Evolutionary conservation across 2,329 filamentous ascomycete species (phyloP).

Genomic region (Celoporthe dispersa): DNA sequence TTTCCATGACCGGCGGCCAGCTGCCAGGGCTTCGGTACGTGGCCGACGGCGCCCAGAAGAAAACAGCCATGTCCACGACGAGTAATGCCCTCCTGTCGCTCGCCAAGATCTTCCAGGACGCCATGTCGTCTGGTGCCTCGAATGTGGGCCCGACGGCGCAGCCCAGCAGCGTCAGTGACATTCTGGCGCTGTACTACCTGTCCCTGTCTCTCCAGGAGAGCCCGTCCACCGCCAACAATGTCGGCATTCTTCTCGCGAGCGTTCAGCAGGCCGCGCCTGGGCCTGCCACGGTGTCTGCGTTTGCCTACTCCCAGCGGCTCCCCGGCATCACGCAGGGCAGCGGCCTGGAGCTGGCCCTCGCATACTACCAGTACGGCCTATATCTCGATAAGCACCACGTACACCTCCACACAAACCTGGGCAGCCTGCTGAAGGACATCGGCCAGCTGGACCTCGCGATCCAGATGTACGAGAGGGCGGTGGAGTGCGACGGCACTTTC

Average conservation of each 20-base stretch:
- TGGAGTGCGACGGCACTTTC: constrained; percentile 89
- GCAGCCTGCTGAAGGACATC: constrained; percentile 93
- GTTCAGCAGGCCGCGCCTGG: constrained; percentile 71
- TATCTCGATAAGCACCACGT: constrained; percentile 86
- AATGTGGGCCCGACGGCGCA: constrained; percentile 60
- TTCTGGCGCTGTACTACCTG: constrained; percentile 91
- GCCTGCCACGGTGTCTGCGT: constrained; percentile 33
- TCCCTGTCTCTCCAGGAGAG: constrained; percentile 94
- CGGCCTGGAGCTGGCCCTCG: constrained; percentile 83
- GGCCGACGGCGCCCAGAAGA: constrained; percentile 70
- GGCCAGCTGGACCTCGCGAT: constrained; percentile 91
- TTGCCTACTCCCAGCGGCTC: constrained; percentile 50
- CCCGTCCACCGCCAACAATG: constrained; percentile 96
- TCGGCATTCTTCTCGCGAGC: constrained; percentile 93
- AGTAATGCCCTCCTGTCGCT: constrained; percentile 94
- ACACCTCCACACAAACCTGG: constrained; percentile 94
- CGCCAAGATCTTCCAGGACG: constrained; percentile 97
- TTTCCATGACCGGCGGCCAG: constrained; percentile 70
- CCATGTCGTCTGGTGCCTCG: constrained; percentile 76
- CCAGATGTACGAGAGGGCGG: constrained; percentile 95
- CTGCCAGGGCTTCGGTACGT: constrained; percentile 80
- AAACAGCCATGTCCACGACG: constrained; percentile 86
- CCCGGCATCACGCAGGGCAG: constrained; percentile 85
- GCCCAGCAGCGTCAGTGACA: constrained; percentile 83
- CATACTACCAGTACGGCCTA: constrained; percentile 95